phyloP scores from a whole-genome alignment of 345 rosid species.

The Leavenworthia alabamica region DNA sequence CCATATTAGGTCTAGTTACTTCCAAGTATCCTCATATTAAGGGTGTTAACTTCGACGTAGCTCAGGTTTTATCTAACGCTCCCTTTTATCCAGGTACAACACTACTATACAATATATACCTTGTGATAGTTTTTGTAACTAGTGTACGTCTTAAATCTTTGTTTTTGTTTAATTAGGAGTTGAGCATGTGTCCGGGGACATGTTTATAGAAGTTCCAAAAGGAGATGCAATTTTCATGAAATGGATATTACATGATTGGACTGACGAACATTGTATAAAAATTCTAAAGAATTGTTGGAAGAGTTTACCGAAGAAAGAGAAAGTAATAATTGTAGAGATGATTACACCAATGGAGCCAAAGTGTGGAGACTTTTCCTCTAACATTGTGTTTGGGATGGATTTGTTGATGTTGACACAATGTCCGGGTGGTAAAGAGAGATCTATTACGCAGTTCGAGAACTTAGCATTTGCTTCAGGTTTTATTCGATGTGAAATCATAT shows the following conservation, averaged over 20 bases:
- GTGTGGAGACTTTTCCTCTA: slow-evolving; percentile 8
- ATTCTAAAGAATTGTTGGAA: slow-evolving; percentile 42
- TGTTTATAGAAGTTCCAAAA: slow-evolving; percentile 60
- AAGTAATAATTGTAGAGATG: slow-evolving; percentile 34
- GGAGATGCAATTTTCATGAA: slow-evolving; percentile 77
- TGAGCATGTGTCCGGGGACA: slow-evolving; percentile 72
- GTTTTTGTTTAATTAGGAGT: slow-evolving; percentile 37
- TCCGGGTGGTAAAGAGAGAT: slow-evolving; percentile 44
- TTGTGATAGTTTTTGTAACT: neutral
- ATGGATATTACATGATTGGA: slow-evolving; percentile 45
- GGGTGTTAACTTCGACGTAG: slow-evolving; percentile 45
- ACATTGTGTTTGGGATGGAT: slow-evolving; percentile 27
- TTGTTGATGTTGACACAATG: slow-evolving; percentile 36
- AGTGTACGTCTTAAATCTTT: neutral
- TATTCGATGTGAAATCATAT: neutral
- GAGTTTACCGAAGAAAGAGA: slow-evolving; percentile 35
- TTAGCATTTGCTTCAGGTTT: slow-evolving; percentile 37
- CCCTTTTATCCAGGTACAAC: slow-evolving; percentile 24
- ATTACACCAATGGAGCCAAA: slow-evolving; percentile 27
- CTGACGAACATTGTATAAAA: slow-evolving; percentile 35
- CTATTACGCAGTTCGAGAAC: slow-evolving; percentile 22
- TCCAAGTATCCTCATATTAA: slow-evolving; percentile 43
- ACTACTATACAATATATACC: neutral
- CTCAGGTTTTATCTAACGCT: slow-evolving; percentile 18
- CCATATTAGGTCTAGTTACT: slow-evolving; percentile 33